Percentiles rank a stretch among this genome's conserved stretches.
Conservation (phyloP, 305 asterid species). For the Stenogyne calaminthoides region DNA sequence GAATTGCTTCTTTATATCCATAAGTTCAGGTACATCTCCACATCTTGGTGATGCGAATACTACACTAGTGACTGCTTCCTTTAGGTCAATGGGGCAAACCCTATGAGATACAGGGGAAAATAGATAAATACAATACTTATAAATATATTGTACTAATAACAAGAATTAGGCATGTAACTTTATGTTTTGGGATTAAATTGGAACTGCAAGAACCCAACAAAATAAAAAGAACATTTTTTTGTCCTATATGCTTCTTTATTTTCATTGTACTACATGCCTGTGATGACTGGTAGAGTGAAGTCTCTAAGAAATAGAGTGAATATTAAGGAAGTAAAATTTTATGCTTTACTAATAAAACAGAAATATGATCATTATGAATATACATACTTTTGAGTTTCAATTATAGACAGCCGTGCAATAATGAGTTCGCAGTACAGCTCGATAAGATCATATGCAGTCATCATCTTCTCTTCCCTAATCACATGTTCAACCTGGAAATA, state of each 20-base stretch:
- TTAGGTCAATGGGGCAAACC: constrained; percentile 86
- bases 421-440: constrained; percentile 81
- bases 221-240: neutral
- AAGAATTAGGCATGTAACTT: neutral
- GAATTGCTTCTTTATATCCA: constrained; percentile 69
- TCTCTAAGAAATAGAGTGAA: constrained; percentile 14
- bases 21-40: constrained; percentile 88
- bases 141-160: neutral
- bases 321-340: neutral
- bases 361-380: constrained; percentile 10
- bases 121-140: constrained; percentile 1
- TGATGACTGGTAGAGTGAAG: constrained; percentile 14
- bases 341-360: neutral
- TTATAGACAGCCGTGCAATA: constrained; percentile 71
- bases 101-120: constrained; percentile 38
- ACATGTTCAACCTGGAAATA: constrained; percentile 84
- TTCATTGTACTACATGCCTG: neutral
- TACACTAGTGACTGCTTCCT: constrained; percentile 85
- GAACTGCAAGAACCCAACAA: neutral
- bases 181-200: neutral
- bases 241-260: neutral
- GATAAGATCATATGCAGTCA: constrained; percentile 77
- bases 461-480: constrained; percentile 88
- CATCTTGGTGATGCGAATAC: constrained; percentile 88
- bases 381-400: constrained; percentile 83